These are phyloP conservation scores for Naegleria fowleri DNA, from an alignment of 208 protist species.

Conservation along the genomic window DNA sequence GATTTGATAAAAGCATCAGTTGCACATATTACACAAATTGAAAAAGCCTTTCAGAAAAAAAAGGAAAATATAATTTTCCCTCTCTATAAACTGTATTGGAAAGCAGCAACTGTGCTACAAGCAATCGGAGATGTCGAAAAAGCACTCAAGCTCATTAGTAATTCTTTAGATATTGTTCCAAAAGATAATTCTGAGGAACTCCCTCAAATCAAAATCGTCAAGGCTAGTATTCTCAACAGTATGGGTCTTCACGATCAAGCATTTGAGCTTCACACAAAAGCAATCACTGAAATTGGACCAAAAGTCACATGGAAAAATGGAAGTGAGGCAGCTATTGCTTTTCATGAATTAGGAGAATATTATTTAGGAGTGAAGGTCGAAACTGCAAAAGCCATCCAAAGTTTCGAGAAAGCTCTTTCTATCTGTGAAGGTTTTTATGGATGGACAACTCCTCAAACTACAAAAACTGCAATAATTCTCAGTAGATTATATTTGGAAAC, in stretches of 20 bases:
- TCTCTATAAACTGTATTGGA: background rate
- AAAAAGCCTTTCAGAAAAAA: background rate
- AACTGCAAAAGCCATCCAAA: background rate
- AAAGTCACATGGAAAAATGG: slow-evolving; percentile 6
- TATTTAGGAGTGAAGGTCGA: background rate
- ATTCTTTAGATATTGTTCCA: background rate
- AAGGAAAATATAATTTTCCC: background rate
- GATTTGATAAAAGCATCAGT: background rate
- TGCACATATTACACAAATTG: background rate
- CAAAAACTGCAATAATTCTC: background rate
- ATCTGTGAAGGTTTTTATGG: slow-evolving; percentile 15
- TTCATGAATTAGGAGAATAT: slow-evolving; percentile 3
- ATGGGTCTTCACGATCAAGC: background rate
- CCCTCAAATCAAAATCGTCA: background rate
- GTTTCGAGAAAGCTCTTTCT: background rate
- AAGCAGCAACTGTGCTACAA: background rate
- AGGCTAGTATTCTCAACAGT: background rate
- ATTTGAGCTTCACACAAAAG: background rate
- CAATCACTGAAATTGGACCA: background rate
- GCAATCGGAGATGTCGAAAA: background rate
- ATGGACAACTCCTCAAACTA: background rate
- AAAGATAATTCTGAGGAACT: background rate
- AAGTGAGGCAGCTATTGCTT: background rate
- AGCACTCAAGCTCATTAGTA: background rate
- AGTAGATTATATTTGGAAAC: slow-evolving; percentile 17